Conservation (phyloP, 2,329 filamentous ascomycete species). For the Ophiostoma quercus region DNA sequence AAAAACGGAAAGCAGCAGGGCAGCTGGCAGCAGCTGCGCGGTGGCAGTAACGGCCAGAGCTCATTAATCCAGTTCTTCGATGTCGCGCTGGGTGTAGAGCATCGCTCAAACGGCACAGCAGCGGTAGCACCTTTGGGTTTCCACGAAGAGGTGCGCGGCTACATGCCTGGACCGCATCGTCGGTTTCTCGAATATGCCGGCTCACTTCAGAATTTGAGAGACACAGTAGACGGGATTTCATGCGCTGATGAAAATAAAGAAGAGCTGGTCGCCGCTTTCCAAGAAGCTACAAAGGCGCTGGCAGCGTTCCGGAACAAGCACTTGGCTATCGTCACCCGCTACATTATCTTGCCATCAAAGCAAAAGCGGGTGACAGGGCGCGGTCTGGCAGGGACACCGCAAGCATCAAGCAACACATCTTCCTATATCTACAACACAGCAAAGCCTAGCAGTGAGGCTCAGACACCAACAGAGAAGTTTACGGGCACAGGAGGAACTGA, state of each 20-base stretch:
- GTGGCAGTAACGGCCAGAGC: conserved; percentile 93
- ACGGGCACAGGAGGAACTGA: conserved; percentile 84
- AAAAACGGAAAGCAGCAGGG: conserved; percentile 52
- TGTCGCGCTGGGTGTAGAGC: conserved; percentile 79
- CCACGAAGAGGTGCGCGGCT: conserved; percentile 77
- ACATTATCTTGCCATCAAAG: conserved; percentile 83
- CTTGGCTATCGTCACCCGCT: conserved; percentile 90
- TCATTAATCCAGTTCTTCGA: conserved; percentile 97
- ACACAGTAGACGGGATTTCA: background rate
- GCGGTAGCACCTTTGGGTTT: conserved; percentile 32
- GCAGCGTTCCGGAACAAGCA: conserved; percentile 78
- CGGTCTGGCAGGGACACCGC: conserved; percentile 7
- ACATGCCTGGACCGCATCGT: conserved; percentile 92
- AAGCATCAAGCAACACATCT: conserved; percentile 52
- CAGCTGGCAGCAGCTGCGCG: conserved; percentile 69
- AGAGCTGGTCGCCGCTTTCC: conserved; percentile 49
- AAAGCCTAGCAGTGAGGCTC: background rate
- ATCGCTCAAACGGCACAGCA: conserved; percentile 45
- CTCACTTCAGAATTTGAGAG: background rate
- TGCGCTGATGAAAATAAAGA: background rate
- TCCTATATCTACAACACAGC: background rate
- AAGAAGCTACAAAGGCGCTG: conserved; percentile 64
- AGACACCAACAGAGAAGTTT: conserved; percentile 37
- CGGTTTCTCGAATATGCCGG: conserved; percentile 49
- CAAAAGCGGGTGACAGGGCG: conserved; percentile 8